Conservation (phyloP, 1,139 yeast species). For the Magnusiomyces ingens region DNA sequence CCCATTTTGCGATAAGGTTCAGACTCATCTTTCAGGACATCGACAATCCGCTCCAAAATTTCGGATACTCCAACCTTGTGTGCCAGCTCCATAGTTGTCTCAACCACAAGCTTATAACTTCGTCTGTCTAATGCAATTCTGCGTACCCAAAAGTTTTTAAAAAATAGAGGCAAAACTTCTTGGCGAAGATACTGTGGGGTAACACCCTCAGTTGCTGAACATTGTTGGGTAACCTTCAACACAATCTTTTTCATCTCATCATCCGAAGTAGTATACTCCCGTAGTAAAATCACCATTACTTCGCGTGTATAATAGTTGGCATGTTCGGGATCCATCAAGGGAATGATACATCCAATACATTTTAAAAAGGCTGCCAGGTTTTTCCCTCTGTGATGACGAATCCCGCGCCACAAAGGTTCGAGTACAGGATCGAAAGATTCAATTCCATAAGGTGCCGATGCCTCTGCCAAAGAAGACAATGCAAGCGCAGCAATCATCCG, state of each 20-base stretch:
- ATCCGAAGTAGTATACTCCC: constrained; percentile 78
- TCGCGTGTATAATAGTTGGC: constrained; percentile 74
- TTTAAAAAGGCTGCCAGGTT: constrained; percentile 68
- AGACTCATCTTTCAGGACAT: constrained; percentile 69
- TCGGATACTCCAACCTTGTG: constrained; percentile 59
- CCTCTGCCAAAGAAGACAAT: constrained; percentile 70
- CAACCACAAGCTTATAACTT: constrained; percentile 55
- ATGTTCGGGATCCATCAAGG: constrained; percentile 81
- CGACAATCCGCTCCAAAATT: constrained; percentile 52
- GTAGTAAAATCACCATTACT: constrained; percentile 54
- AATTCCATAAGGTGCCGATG: constrained; percentile 85
- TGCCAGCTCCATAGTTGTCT: constrained; percentile 65
- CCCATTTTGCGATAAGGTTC: constrained; percentile 78
- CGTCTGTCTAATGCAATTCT: constrained; percentile 45
- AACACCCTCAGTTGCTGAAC: constrained; percentile 48
- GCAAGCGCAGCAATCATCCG: constrained; percentile 67
- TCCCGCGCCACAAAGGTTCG: constrained; percentile 78
- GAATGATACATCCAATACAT: constrained; percentile 74
- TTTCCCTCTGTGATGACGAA: constrained; percentile 70
- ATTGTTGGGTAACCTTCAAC: constrained; percentile 52
- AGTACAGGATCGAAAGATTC: constrained; percentile 71
- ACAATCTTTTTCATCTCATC: constrained; percentile 83
- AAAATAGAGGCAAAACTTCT: constrained; percentile 56
- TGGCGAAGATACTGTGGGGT: constrained; percentile 41
- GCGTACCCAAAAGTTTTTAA: constrained; percentile 66